A percentile compares a stretch with the other conserved stretches of the same genome.
Conservation (phyloP, 2,329 filamentous ascomycete genomes). For the Colletotrichum simmondsii region DNA sequence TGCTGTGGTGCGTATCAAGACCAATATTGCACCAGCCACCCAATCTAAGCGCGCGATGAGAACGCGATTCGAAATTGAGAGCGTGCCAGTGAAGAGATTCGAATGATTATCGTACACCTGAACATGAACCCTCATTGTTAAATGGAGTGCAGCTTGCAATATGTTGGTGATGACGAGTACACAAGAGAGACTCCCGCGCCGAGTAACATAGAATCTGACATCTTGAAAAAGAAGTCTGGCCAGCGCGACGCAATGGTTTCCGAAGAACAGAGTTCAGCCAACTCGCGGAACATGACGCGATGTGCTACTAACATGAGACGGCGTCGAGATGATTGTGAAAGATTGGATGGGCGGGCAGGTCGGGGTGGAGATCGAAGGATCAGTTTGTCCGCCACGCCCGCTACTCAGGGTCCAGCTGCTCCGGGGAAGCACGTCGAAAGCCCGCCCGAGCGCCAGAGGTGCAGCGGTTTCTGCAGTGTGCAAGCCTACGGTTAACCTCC, state of each 20-base stretch:
- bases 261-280: constrained; percentile 19
- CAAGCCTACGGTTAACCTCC: not conserved
- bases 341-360: constrained; percentile 12
- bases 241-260: not conserved
- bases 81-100: not conserved
- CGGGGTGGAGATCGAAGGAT: not conserved
- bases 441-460: constrained; percentile 1
- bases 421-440: constrained; percentile 25
- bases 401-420: constrained; percentile 22
- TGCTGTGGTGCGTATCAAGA: too few relatives aligned
- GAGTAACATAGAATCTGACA: not conserved
- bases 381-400: constrained; percentile 22
- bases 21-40: not conserved
- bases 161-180: too few relatives aligned
- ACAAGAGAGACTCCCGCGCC: too few relatives aligned
- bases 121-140: too few relatives aligned
- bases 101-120: not conserved
- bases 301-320: constrained; percentile 25
- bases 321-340: constrained; percentile 15
- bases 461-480: not conserved
- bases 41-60: not conserved
- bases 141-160: too few relatives aligned
- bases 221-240: not conserved
- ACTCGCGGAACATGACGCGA: constrained; percentile 5
- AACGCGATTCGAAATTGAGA: not conserved